A percentile compares a stretch with the other conserved stretches of the same genome.
These are phyloP conservation scores for Vachellia pachyceras DNA, from an alignment of 306 rosid genomes.

Conservation along the genomic window DNA sequence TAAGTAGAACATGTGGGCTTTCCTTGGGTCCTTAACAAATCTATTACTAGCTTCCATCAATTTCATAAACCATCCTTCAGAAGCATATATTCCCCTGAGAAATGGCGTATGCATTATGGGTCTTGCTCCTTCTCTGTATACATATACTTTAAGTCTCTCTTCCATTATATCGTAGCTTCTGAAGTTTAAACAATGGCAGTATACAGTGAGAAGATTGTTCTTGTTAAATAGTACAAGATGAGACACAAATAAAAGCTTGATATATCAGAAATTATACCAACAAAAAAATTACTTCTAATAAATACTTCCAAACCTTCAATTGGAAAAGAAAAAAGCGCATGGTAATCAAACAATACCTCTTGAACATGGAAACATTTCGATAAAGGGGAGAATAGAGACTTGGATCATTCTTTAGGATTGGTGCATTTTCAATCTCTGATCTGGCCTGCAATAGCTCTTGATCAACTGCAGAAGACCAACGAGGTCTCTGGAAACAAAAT, in stretches of 20 bases:
- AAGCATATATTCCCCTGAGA: constrained; percentile 82
- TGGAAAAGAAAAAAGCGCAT: neutral
- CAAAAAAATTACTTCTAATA: no score
- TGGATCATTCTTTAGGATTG: constrained; percentile 60
- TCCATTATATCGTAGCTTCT: constrained; percentile 98
- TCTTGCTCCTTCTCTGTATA: constrained; percentile 75
- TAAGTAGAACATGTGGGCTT: constrained; percentile 85
- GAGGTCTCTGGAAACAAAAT: constrained; percentile 58
- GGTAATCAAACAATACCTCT: constrained; percentile 49
- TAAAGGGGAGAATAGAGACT: constrained; percentile 69
- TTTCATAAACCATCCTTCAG: constrained; percentile 97
- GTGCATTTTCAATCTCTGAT: constrained; percentile 77
- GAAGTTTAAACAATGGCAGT: constrained; percentile 29
- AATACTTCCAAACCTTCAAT: neutral
- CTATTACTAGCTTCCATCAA: constrained; percentile 60
- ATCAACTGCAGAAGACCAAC: constrained; percentile 68
- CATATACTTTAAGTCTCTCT: constrained; percentile 68
- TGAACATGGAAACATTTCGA: constrained; percentile 78
- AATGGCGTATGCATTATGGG: constrained; percentile 76
- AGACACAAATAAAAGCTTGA: constrained; percentile 7
- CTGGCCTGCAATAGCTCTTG: constrained; percentile 59
- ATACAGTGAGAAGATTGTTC: constrained; percentile 16
- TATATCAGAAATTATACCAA: neutral
- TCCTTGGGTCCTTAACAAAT: constrained; percentile 62
- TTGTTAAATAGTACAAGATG: no score